Evolutionary conservation across 768 basidiomycete genomes (phyloP).

Genomic region (Tylopilus vinaceipallidus): DNA sequence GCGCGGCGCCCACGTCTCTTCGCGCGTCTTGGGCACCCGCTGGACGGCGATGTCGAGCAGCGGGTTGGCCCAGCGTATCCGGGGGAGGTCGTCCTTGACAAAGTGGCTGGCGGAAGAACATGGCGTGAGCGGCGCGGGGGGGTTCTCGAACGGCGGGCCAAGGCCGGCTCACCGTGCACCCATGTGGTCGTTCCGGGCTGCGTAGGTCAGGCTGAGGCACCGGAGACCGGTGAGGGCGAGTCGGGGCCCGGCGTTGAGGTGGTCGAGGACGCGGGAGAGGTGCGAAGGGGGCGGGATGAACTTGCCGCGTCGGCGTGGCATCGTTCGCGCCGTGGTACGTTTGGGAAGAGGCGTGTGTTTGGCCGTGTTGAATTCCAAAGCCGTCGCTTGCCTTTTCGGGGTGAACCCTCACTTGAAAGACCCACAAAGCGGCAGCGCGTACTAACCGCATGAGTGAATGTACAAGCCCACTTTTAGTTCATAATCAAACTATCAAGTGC

Average conservation of each 20-base stretch:
- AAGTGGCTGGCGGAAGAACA: constrained; percentile 55
- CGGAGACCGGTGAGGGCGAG: constrained; percentile 50
- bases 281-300: constrained; percentile 47
- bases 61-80: constrained; percentile 78
- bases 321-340: background rate
- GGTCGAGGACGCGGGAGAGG: constrained; percentile 51
- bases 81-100: constrained; percentile 72
- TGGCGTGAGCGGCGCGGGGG: background rate
- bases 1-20: constrained; percentile 59
- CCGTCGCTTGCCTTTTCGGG: background rate
- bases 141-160: background rate
- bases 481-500: no score
- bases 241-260: constrained; percentile 50
- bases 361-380: constrained; percentile 9
- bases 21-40: constrained; percentile 48
- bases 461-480: no score
- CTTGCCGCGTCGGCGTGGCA: constrained; percentile 30
- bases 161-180: constrained; percentile 58
- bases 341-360: constrained; percentile 1
- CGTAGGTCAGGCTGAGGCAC: constrained; percentile 53
- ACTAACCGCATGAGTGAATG: no score
- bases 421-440: no score
- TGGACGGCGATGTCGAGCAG: constrained; percentile 57
- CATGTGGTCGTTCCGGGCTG: constrained; percentile 67
- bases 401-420: background rate